Conservation (phyloP, 164 flowering plant genomes). For the Aristolochia californica region DNA sequence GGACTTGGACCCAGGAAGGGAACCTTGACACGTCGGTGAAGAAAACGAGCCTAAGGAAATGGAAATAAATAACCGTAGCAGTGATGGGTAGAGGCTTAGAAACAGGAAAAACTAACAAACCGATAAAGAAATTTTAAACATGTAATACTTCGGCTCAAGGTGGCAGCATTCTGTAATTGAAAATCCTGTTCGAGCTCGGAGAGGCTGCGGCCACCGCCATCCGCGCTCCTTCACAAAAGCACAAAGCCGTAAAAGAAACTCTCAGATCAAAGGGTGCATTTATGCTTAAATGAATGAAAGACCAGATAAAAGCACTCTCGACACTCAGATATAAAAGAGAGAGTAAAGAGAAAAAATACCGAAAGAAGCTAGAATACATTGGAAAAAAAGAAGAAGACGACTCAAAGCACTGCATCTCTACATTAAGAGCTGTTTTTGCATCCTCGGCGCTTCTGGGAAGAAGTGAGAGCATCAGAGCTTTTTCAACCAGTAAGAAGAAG, state of each 20-base stretch:
- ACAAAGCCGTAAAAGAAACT: background rate
- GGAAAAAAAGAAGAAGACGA: constrained; percentile 3
- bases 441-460: background rate
- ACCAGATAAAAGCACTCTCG: too few species aligned
- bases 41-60: background rate
- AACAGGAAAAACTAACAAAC: background rate
- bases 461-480: background rate
- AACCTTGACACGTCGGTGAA: constrained; percentile 1
- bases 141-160: background rate
- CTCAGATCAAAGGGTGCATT: background rate
- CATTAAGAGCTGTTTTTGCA: background rate
- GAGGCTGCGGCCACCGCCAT: background rate
- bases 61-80: background rate
- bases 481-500: background rate
- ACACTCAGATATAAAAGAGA: background rate
- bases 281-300: background rate
- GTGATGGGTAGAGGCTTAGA: background rate
- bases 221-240: background rate
- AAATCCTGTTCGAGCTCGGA: constrained; percentile 2
- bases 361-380: background rate
- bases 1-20: background rate
- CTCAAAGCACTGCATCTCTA: background rate
- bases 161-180: background rate
- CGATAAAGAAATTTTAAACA: background rate
- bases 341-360: background rate